A percentile compares a stretch with the other conserved stretches of the same genome.
phyloP scores from a whole-genome alignment of 176 grass and related monocot genomes.

The Oryza meridionalis region DNA sequence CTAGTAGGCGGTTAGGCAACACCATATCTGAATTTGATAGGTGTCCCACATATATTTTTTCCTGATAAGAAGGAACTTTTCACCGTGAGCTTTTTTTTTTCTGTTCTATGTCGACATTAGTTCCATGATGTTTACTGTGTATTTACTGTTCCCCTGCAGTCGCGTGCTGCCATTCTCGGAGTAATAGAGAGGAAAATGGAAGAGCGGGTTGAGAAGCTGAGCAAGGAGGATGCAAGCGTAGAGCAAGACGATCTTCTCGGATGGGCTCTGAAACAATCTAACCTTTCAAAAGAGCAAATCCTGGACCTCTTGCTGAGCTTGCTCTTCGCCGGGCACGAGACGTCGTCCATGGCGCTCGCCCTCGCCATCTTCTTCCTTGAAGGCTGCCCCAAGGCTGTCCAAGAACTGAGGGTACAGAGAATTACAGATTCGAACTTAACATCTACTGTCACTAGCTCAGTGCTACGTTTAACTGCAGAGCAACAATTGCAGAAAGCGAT shows the following conservation, averaged over 20 bases:
- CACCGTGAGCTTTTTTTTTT: not conserved
- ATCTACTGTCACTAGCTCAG: not conserved
- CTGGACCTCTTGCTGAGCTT: slow-evolving; percentile 91
- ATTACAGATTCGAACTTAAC: not conserved
- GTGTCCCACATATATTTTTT: not conserved
- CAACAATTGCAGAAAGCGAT: not conserved
- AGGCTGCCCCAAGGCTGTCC: slow-evolving; percentile 70
- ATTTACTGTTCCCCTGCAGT: slow-evolving; percentile 41
- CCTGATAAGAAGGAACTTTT: slow-evolving; percentile 2
- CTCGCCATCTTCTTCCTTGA: slow-evolving; percentile 91
- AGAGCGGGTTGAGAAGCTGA: slow-evolving; percentile 50
- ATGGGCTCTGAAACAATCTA: slow-evolving; percentile 76
- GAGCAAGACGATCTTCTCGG: slow-evolving; percentile 93
- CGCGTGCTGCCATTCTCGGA: slow-evolving; percentile 71
- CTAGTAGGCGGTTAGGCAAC: slow-evolving; percentile 42
- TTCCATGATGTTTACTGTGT: not conserved
- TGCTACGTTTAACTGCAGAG: not conserved
- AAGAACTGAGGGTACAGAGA: slow-evolving; percentile 61
- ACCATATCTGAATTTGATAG: slow-evolving; percentile 23
- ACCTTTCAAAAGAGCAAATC: slow-evolving; percentile 82
- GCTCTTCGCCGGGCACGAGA: slow-evolving; percentile 94
- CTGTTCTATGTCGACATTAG: not conserved
- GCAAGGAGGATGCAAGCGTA: slow-evolving; percentile 32
- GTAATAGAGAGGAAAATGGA: slow-evolving; percentile 92
- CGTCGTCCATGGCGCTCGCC: slow-evolving; percentile 84